Conservation (phyloP, 148 eudicot genomes). For the Euryodendron excelsum region DNA sequence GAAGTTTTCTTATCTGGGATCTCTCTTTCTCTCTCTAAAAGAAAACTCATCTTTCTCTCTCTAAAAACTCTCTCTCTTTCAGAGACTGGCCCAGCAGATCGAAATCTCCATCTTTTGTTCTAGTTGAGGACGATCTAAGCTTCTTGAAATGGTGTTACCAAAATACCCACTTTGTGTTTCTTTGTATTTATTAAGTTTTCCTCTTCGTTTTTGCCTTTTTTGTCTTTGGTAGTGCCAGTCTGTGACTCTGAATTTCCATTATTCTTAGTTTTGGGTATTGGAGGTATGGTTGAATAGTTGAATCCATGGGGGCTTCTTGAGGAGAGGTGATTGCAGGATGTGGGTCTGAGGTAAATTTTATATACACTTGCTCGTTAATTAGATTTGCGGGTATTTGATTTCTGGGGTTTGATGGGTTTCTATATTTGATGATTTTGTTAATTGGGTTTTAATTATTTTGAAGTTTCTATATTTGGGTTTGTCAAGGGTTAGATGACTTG, state of each 20-base stretch:
- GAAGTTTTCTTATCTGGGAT: constrained; percentile 97
- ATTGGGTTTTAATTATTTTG: constrained; percentile 28
- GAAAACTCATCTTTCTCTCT: constrained; percentile 24
- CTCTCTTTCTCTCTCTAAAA: constrained; percentile 52
- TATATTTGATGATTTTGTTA: constrained; percentile 17
- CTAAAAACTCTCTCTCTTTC: constrained; percentile 21
- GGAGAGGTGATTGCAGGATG: constrained; percentile 48
- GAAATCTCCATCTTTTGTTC: constrained; percentile 56
- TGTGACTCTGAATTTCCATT: constrained; percentile 15
- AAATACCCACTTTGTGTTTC: constrained; percentile 31
- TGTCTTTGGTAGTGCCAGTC: constrained; percentile 4
- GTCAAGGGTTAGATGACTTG: neutral
- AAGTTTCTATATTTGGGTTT: constrained; percentile 11
- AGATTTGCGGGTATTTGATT: constrained; percentile 33
- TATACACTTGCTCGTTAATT: constrained; percentile 12
- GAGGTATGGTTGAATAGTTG: constrained; percentile 37
- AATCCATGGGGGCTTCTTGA: constrained; percentile 29
- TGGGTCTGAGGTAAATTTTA: constrained; percentile 73
- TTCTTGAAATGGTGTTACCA: constrained; percentile 39
- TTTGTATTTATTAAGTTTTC: constrained; percentile 14
- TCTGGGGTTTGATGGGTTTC: constrained; percentile 24
- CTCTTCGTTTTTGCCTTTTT: constrained; percentile 6
- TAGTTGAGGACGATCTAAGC: constrained; percentile 45
- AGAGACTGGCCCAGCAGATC: constrained; percentile 78
- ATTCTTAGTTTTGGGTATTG: constrained; percentile 28